Conservation (phyloP, 371 early-diverging fungal species). For the Zychaea mexicana region DNA sequence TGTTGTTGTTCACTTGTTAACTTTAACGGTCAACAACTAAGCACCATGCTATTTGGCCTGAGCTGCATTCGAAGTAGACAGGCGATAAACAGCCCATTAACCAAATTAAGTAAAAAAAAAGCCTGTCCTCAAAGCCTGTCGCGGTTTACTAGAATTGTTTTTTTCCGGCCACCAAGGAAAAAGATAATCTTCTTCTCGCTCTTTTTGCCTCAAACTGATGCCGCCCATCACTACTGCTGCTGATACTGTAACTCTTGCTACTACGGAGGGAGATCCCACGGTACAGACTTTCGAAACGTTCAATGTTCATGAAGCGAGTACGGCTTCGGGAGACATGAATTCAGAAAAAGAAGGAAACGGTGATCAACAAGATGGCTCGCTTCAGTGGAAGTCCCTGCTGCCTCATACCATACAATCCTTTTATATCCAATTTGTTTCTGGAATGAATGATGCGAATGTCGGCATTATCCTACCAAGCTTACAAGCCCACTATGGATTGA, state of each 20-base stretch:
- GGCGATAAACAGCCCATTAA: too few relatives aligned
- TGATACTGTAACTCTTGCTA: not conserved
- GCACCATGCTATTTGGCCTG: too few relatives aligned
- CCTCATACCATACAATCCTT: constrained; percentile 20
- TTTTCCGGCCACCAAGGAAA: too few relatives aligned
- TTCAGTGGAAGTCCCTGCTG: not conserved
- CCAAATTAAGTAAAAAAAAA: too few relatives aligned
- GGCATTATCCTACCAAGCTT: constrained; percentile 32
- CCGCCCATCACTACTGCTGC: too few relatives aligned
- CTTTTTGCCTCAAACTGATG: too few relatives aligned
- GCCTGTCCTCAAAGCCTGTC: too few relatives aligned
- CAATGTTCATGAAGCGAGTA: not conserved
- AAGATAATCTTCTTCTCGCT: too few relatives aligned
- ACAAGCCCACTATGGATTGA: constrained; percentile 18
- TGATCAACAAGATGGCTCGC: not conserved
- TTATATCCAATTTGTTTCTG: constrained; percentile 19
- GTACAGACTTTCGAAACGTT: not conserved
- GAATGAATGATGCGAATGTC: constrained; percentile 29
- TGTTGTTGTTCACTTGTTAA: too few relatives aligned
- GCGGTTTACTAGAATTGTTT: too few relatives aligned
- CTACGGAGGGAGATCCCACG: not conserved
- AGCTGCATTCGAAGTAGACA: too few relatives aligned
- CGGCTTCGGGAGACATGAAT: not conserved
- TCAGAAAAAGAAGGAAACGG: not conserved
- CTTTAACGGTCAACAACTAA: too few relatives aligned